These are phyloP conservation scores for Hordeum vulgare DNA, from an alignment of 176 grass and related monocot genomes.

Conservation along the genomic window DNA sequence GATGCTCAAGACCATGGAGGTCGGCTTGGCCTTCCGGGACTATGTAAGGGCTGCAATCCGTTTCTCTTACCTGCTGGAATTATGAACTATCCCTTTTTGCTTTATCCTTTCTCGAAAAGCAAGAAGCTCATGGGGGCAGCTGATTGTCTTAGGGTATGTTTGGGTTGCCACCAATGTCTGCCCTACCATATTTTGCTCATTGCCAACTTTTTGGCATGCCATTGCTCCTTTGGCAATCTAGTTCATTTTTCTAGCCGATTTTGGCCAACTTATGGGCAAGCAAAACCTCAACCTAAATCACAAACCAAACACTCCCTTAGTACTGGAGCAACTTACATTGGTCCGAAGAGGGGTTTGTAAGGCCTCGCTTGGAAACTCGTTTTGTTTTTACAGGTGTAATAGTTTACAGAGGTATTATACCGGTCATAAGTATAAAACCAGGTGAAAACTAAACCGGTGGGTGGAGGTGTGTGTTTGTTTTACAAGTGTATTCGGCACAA, in stretches of 20 bases:
- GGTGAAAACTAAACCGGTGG: no score
- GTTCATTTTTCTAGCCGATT: neutral
- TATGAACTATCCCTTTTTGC: neutral
- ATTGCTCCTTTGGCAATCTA: neutral
- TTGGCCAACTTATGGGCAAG: neutral
- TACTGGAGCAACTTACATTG: neutral
- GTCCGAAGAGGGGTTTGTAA: neutral
- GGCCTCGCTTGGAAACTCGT: no score
- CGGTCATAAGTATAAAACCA: no score
- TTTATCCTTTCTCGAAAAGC: neutral
- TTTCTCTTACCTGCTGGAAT: neutral
- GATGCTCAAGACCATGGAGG: slow-evolving; percentile 97
- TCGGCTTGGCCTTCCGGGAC: slow-evolving; percentile 88
- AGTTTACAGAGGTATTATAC: no score
- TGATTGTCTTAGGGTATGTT: neutral
- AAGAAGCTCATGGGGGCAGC: neutral
- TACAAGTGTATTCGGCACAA: no score
- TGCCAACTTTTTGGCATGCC: neutral
- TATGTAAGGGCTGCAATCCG: slow-evolving; percentile 43
- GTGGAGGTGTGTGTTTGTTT: no score
- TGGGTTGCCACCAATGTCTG: neutral
- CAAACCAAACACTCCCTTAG: neutral
- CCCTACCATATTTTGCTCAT: neutral
- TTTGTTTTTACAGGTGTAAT: no score
- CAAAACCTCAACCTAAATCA: neutral